Evolutionary conservation across 805 yeast genomes (phyloP), one percentile per base, ranked within the genome.

Genomic region (Saccharomycopsis oosterbeekiorum): DNA sequence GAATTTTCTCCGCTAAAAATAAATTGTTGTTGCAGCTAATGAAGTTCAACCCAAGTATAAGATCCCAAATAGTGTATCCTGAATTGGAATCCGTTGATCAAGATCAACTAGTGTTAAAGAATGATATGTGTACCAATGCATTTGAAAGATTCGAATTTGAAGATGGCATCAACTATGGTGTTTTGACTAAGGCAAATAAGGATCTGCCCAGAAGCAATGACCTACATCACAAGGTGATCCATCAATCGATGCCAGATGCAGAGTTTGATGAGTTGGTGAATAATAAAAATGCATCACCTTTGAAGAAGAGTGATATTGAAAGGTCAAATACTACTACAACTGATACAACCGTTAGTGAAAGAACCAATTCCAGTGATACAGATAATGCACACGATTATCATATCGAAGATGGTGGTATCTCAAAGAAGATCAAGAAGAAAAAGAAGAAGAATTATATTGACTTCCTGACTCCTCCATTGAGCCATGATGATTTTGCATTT

Each of bases 131-230:
- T 15, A 19, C 42, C n/a, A 40, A 54, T 36, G 53, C 53, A 4
- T 47, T 47, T 21, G 53, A 47, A 15, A 21, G 53, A 47, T 47
- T 47, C 21, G 42, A 47, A 39, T 43, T 53, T 19, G 56, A 59
- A 10, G 62, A 63, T 53, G 65, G 65, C 2, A 56, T 63, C 10
- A 63, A 58, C 36, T 63, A 63, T 24, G 65, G 65, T 14, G 55
- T 58, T 57, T 51, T 61, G 29, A 51, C 41, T 11, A 59, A 40
- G 53, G 26, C 17, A 17, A 43, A 58, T 9, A 54, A 56, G 17
- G 10, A 37, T 9, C 54, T 51, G 26, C 24, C 59, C 2, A 14
- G 36, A 4, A 34, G 24, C 14, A 50, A 36, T 4, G 56, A 24
- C 1, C 5, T 36, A 6, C 55, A 21, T 9, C 10, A 57, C 10